A percentile compares a stretch with the other conserved stretches of the same genome.
Evolutionary conservation across 2,329 filamentous ascomycete genomes (phyloP).

Genomic region (Penicillium frequentans): DNA sequence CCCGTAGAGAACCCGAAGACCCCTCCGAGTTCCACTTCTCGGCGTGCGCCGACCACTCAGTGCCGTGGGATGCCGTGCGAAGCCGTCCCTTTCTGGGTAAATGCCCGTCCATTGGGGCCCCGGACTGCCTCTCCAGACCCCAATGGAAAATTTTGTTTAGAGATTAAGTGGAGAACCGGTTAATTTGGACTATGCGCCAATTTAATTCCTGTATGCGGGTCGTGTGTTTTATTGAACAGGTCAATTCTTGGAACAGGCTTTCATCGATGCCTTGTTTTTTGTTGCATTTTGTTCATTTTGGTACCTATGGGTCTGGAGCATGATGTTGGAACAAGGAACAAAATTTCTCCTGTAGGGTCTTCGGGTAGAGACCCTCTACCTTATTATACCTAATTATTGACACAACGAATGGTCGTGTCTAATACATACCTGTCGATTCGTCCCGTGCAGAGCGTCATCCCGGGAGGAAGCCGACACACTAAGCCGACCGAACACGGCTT

Average conservation of each 20-base stretch:
- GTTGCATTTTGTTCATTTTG: neutral
- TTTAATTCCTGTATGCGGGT: constrained; percentile 1
- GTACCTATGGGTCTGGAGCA: neutral
- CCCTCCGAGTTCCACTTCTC: constrained; percentile 11
- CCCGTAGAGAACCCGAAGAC: neutral
- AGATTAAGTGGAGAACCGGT: constrained; percentile 12
- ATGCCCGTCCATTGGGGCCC: constrained; percentile 17
- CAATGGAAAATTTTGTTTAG: neutral
- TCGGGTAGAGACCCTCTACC: neutral
- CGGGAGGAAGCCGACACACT: constrained; percentile 2
- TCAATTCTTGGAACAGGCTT: neutral
- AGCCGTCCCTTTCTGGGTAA: constrained; percentile 16
- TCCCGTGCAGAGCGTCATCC: neutral
- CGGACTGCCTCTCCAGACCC: constrained; percentile 13
- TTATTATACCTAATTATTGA: neutral
- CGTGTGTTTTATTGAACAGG: neutral
- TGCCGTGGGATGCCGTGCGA: constrained; percentile 5
- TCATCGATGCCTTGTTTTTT: neutral
- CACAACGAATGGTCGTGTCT: neutral
- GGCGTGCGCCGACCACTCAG: constrained; percentile 7
- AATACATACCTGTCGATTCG: neutral
- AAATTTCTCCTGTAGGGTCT: neutral
- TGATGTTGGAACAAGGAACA: neutral
- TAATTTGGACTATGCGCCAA: constrained; percentile 7
- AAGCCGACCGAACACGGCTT: constrained; percentile 13